Evolutionary conservation across 768 basidiomycete genomes (phyloP), one percentile per base, ranked within the genome.

Genomic region (Chalciporus chontae): DNA sequence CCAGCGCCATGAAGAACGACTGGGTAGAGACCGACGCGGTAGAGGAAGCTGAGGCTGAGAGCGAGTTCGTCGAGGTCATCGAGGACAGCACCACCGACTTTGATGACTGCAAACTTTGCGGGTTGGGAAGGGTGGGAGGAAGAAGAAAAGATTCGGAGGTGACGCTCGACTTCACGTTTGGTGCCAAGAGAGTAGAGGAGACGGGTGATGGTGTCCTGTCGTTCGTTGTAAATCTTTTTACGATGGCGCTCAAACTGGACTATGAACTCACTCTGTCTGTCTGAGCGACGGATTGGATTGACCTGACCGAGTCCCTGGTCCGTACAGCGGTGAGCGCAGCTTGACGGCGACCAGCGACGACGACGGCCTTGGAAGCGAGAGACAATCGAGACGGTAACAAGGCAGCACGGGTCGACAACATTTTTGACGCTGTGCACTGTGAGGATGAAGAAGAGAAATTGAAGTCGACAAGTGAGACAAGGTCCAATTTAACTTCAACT

Each of bases 131-230:
- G 83, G 61, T 94, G 85, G 7, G 91, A 90, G 18, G 92, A 86
- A n/a, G 90, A 87, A 9, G 93, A 92, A 67, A 99, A 99, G 64
- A 99, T 99, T 43, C 95, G 88, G 26, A 99, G 85, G 74, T 99
- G 94, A 54, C 96, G 87, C 65, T 97, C 94, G 58, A 99, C 96
- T 69, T 99, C 96, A 56, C 92, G 88, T 65, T 96, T 94, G 26
- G 91, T 90, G 45, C 95, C 96, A 56, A 99, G 87, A 18, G 95
- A 97, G 73, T 98, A 97, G 34, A 99, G 79, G 11, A 99, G 77
- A 40, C 96, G 87, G 45, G 92, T 94, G 61, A 99, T 98, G 2
- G 95, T 98, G 64, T 99, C 96, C 94, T 95, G 51, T 36, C 9
- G 23, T 19, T 8, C 5, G 19, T n/a, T n/a, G 47, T 56, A 38